Conservation (phyloP, 441 rosid genomes). For the Iberis amara region DNA sequence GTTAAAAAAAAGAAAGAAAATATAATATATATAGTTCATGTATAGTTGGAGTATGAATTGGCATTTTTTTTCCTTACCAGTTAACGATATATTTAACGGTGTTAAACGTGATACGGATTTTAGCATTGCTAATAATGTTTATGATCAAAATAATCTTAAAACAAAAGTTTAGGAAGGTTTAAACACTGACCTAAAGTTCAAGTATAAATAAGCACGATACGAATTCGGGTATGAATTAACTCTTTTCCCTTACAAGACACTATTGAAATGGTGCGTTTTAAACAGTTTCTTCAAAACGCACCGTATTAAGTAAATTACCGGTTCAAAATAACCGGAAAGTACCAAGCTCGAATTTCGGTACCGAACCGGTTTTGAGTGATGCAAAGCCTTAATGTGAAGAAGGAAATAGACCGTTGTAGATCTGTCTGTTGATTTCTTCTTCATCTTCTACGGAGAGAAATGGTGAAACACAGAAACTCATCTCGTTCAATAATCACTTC, state of each 20-base stretch:
- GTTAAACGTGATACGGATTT: too few species aligned
- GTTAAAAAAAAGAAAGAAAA: too few species aligned
- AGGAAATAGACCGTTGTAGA: constrained; percentile 28
- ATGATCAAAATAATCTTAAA: too few species aligned
- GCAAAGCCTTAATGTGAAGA: neutral
- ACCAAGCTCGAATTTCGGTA: neutral
- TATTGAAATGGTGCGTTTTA: constrained; percentile 28
- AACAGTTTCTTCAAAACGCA: neutral
- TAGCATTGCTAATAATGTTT: too few species aligned
- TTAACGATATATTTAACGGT: neutral
- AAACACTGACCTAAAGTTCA: too few species aligned
- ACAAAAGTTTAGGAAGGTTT: too few species aligned
- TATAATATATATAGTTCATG: too few species aligned
- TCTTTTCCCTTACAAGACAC: too few species aligned
- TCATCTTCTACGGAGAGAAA: constrained; percentile 25
- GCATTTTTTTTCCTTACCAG: too few species aligned
- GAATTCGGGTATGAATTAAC: too few species aligned
- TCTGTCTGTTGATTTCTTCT: constrained; percentile 27
- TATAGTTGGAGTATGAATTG: too few species aligned
- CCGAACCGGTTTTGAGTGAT: neutral
- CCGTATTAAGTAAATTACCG: neutral
- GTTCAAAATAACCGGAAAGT: neutral
- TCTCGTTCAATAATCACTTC: constrained; percentile 31
- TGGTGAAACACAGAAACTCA: constrained; percentile 45
- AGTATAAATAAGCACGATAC: too few species aligned